Evolutionary conservation across 1,284 basidiomycete species (phyloP), one percentile per base, ranked within the genome.

Genomic region (Austroboletus niveus): DNA sequence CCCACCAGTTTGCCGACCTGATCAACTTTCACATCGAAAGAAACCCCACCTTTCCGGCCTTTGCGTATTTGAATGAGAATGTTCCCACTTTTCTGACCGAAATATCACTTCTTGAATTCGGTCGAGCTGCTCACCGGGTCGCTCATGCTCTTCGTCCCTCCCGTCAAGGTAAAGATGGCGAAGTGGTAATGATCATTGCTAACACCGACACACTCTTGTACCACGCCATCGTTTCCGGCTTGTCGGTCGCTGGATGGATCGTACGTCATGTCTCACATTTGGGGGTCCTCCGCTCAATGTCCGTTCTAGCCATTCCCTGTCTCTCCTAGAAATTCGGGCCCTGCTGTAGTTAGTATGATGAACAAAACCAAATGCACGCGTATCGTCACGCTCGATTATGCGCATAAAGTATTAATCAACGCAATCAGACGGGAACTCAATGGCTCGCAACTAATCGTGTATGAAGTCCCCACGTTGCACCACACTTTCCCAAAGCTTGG

Each of bases 401-500:
- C 55, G 11, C 61, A 71, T 14, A 45, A 55, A 24, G 30, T 24
- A 2, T 58, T 73, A n/a, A 57, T 75, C 9, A 56, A 61, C 12
- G 55, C 31, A 1, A 51, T 73, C 38, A 53, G 49, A 35, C 51
- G 20, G 8, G 56, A 55, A 22, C 5, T 42, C 2, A 22, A 46
- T 11, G 49, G 50, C 8, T 17, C 39, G 2, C 29, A 54, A 11
- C 17, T 59, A 10, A 51, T 53, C 2, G 24, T 63, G 14, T 52
- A 65, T n/a, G 68, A 73, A 47, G 42, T 70, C n/a, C 72, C 72
- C 4, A 55, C 57, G 0, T 48, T 72, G 1, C 49, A 45, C 3
- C 44, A 57, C 11, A 43, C 64, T 0, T 73, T 70, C 40, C 73
- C 73, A 8, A 58, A 62, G n/a, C 60, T 74, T 3, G 73, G 67